Evolutionary conservation across 1,139 yeast genomes (phyloP).

Genomic region (Scheffersomyces quercinus): DNA sequence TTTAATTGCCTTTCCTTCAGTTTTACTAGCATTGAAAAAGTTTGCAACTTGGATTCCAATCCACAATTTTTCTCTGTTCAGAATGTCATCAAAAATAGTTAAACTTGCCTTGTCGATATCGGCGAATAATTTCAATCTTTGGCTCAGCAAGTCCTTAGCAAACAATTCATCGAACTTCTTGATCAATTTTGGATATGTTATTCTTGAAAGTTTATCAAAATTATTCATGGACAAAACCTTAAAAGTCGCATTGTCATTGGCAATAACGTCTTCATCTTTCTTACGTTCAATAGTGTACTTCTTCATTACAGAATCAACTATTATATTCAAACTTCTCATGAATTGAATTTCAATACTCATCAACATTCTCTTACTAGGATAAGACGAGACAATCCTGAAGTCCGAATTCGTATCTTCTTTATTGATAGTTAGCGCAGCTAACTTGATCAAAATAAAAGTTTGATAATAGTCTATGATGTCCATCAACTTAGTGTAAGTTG

Average conservation of each 20-base stretch:
- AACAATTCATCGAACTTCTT: slow-evolving; percentile 36
- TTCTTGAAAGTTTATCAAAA: slow-evolving; percentile 38
- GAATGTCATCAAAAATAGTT: slow-evolving; percentile 44
- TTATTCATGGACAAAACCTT: slow-evolving; percentile 50
- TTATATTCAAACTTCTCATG: slow-evolving; percentile 48
- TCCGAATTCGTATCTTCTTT: slow-evolving; percentile 28
- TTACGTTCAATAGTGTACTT: slow-evolving; percentile 39
- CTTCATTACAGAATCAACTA: slow-evolving; percentile 51
- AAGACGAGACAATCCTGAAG: slow-evolving; percentile 19
- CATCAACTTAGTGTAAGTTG: slow-evolving; percentile 37
- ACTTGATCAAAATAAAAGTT: slow-evolving; percentile 31
- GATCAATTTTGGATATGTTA: slow-evolving; percentile 36
- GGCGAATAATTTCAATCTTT: slow-evolving; percentile 42
- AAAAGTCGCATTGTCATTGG: slow-evolving; percentile 29
- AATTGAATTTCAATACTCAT: slow-evolving; percentile 50
- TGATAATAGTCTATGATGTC: slow-evolving; percentile 47
- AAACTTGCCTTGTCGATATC: slow-evolving; percentile 46
- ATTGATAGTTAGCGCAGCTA: slow-evolving; percentile 32
- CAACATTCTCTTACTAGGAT: slow-evolving; percentile 46
- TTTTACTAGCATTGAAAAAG: slow-evolving; percentile 21
- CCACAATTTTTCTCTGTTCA: slow-evolving; percentile 39
- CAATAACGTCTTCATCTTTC: slow-evolving; percentile 9
- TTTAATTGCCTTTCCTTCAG: slow-evolving; percentile 2
- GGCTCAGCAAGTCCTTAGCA: slow-evolving; percentile 37
- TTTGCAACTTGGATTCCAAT: slow-evolving; percentile 30